Evolutionary conservation across 2,329 filamentous ascomycete genomes (phyloP).

Genomic region (Clathrospora elynae): DNA sequence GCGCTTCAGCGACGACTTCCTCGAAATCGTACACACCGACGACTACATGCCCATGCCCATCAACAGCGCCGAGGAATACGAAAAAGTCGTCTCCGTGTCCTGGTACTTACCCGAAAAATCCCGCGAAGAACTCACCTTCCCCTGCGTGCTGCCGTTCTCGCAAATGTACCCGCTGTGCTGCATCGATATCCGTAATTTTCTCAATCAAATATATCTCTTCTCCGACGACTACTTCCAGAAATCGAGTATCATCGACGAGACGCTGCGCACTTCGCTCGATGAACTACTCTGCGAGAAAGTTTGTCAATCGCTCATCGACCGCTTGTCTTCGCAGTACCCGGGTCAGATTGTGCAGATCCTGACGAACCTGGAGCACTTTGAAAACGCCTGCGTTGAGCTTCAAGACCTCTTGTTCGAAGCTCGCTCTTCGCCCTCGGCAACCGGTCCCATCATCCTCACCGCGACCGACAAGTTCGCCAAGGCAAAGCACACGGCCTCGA

Average conservation of each 20-base stretch:
- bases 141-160: slow-evolving; percentile 94
- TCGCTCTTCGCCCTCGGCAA: slow-evolving; percentile 78
- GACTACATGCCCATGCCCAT: slow-evolving; percentile 99
- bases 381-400: slow-evolving; percentile 86
- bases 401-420: slow-evolving; percentile 85
- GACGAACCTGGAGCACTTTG: slow-evolving; percentile 97
- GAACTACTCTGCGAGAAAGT: slow-evolving; percentile 92
- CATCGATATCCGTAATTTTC: slow-evolving; percentile 95
- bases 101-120: slow-evolving; percentile 90
- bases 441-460: slow-evolving; percentile 76
- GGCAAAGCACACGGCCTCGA: slow-evolving; percentile 95
- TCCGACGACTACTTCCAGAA: slow-evolving; percentile 95
- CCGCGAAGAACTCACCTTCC: slow-evolving; percentile 78
- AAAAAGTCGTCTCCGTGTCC: slow-evolving; percentile 92
- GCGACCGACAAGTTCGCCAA: slow-evolving; percentile 86
- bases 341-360: slow-evolving; percentile 98
- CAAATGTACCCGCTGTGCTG: slow-evolving; percentile 99
- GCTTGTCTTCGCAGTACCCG: slow-evolving; percentile 87
- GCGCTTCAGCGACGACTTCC: slow-evolving; percentile 93
- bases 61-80: slow-evolving; percentile 85
- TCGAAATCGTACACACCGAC: slow-evolving; percentile 87
- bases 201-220: slow-evolving; percentile 98
- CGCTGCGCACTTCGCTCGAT: slow-evolving; percentile 84
- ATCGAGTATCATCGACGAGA: slow-evolving; percentile 86
- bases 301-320: slow-evolving; percentile 85